A percentile compares a stretch with the other conserved stretches of the same genome.
Evolutionary conservation across 768 basidiomycete species (phyloP).

Genomic region (Xanthoconium stramineum): DNA sequence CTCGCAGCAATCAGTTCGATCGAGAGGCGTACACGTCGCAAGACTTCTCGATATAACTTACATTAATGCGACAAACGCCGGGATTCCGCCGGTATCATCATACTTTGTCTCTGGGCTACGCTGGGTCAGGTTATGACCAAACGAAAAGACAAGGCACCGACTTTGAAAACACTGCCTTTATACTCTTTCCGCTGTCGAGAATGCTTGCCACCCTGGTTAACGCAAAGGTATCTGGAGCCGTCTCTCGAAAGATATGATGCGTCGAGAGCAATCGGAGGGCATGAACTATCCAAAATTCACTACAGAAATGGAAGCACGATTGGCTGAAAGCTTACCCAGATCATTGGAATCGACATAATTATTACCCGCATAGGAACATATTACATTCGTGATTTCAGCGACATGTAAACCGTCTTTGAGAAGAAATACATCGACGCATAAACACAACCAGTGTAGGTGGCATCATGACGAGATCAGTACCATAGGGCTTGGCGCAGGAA

Average conservation of each 20-base stretch:
- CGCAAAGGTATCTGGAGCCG: slow-evolving; percentile 67
- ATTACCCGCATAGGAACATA: slow-evolving; percentile 15
- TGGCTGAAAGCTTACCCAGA: slow-evolving; percentile 9
- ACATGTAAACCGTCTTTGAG: slow-evolving; percentile 19
- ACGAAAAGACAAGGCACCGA: slow-evolving; percentile 23
- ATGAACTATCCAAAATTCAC: slow-evolving; percentile 45
- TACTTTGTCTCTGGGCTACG: slow-evolving; percentile 63
- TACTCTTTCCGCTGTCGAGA: slow-evolving; percentile 63
- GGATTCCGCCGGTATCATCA: slow-evolving; percentile 57
- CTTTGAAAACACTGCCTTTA: slow-evolving; percentile 48
- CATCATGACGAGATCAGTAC: background rate
- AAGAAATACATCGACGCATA: background rate
- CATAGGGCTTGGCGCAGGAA: background rate
- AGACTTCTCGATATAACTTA: slow-evolving; percentile 30
- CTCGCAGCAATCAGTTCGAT: background rate
- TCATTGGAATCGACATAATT: slow-evolving; percentile 18
- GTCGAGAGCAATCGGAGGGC: slow-evolving; percentile 74
- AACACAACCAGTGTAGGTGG: background rate
- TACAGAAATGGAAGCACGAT: background rate
- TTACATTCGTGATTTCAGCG: slow-evolving; percentile 20
- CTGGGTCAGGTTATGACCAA: background rate
- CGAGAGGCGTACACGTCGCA: background rate
- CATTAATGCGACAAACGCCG: slow-evolving; percentile 72
- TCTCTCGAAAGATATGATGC: slow-evolving; percentile 71
- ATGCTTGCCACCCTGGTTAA: slow-evolving; percentile 67